Evolutionary conservation across 2,329 filamentous ascomycete species (phyloP).

Genomic region (Ophioceras dolichostomum): DNA sequence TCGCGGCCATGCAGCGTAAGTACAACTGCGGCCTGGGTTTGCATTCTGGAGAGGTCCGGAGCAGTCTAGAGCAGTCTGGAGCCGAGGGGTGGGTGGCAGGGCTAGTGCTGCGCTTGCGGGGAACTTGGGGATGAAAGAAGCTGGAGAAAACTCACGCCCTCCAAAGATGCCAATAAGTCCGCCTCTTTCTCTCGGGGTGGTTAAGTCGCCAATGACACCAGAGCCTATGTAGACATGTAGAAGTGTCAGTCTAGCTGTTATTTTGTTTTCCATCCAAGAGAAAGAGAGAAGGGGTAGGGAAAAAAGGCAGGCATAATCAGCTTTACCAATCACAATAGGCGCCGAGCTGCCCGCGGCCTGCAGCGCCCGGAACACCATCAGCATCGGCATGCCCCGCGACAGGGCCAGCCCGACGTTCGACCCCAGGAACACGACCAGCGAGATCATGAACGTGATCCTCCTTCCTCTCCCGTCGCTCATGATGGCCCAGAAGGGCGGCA

Average conservation of each 20-base stretch:
- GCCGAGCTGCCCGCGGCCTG: conserved; percentile 35
- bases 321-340: conserved; percentile 32
- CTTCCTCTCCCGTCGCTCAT: conserved; percentile 33
- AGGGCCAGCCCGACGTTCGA: conserved; percentile 33
- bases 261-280: too few relatives aligned
- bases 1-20: too few relatives aligned
- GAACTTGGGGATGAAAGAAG: conserved; percentile 13
- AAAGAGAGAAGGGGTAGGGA: too few relatives aligned
- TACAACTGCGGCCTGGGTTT: too few relatives aligned
- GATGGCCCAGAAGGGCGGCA: conserved; percentile 33
- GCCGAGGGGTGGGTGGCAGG: too few relatives aligned
- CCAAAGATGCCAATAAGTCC: neutral
- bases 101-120: too few relatives aligned
- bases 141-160: conserved; percentile 12
- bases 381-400: conserved; percentile 24
- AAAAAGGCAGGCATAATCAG: neutral
- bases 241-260: too few relatives aligned
- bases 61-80: too few relatives aligned
- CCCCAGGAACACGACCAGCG: conserved; percentile 31
- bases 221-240: too few relatives aligned
- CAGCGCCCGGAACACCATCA: conserved; percentile 31
- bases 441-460: conserved; percentile 27
- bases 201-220: conserved; percentile 19
- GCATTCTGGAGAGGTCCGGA: too few relatives aligned
- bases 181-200: conserved; percentile 15